Conservation (phyloP, 352 stramenopile species). For the Globisporangium lucens region DNA sequence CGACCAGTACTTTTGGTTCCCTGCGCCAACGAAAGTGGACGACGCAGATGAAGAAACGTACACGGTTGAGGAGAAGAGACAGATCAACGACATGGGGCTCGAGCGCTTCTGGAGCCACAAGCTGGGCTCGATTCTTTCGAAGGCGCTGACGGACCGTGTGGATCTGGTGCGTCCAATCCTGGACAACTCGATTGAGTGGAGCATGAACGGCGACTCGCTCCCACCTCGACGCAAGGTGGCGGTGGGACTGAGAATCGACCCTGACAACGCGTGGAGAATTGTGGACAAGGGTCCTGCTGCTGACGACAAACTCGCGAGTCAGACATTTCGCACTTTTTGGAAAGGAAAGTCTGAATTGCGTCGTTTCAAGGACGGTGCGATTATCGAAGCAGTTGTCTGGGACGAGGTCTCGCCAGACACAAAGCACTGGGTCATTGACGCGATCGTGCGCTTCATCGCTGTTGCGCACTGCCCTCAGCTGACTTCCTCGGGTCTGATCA, state of each 20-base stretch:
- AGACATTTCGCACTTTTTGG: slow-evolving; percentile 88
- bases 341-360: slow-evolving; percentile 84
- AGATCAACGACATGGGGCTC: slow-evolving; percentile 72
- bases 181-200: slow-evolving; percentile 47
- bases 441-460: slow-evolving; percentile 75
- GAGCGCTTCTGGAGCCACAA: slow-evolving; percentile 72
- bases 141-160: slow-evolving; percentile 68
- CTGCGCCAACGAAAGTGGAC: slow-evolving; percentile 44
- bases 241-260: slow-evolving; percentile 78
- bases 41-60: slow-evolving; percentile 58
- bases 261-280: slow-evolving; percentile 70
- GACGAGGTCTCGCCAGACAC: slow-evolving; percentile 67
- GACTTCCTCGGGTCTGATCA: slow-evolving; percentile 42
- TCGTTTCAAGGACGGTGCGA: slow-evolving; percentile 88
- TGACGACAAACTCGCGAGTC: slow-evolving; percentile 70
- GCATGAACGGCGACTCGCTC: slow-evolving; percentile 32
- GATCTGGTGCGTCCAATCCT: slow-evolving; percentile 52
- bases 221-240: slow-evolving; percentile 58
- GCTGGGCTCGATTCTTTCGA: slow-evolving; percentile 40
- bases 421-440: slow-evolving; percentile 67
- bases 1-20: slow-evolving; percentile 86
- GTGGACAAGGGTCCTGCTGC: slow-evolving; percentile 88
- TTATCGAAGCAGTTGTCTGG: slow-evolving; percentile 89
- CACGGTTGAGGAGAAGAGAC: slow-evolving; percentile 58
- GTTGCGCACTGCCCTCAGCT: slow-evolving; percentile 64